Conservation (phyloP, 139 green algal species). For the Pleodorina starrii region DNA sequence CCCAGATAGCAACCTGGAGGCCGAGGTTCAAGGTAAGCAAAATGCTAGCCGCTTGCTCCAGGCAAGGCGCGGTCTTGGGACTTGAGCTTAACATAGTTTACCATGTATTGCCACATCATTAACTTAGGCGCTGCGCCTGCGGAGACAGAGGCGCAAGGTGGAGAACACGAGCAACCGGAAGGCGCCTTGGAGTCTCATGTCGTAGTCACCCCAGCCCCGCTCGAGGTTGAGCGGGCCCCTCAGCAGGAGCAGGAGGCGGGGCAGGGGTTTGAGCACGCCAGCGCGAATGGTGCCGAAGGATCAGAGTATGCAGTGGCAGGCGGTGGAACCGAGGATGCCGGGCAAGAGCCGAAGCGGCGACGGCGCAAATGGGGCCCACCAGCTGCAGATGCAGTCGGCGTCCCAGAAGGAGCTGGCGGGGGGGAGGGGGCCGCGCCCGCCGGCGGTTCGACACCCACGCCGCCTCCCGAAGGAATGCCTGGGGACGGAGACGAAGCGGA, state of each 20-base stretch:
- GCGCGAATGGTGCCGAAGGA: neutral
- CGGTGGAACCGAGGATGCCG: neutral
- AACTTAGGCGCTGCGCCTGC: no score
- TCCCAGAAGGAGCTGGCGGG: neutral
- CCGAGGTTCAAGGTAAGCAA: neutral
- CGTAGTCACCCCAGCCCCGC: neutral
- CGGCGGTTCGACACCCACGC: neutral
- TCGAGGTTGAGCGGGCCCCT: neutral
- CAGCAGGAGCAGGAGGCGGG: neutral
- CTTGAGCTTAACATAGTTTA: no score
- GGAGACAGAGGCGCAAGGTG: neutral
- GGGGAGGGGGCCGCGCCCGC: neutral
- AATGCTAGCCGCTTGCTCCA: no score
- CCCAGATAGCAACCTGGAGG: neutral
- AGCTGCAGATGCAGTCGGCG: neutral
- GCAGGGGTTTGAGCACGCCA: neutral
- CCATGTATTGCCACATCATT: no score
- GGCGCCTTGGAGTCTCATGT: no score
- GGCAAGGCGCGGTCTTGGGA: no score
- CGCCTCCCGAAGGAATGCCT: neutral
- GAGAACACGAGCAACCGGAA: neutral
- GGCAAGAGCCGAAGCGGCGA: slow-evolving; percentile 11
- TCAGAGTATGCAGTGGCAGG: neutral
- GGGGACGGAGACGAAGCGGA: slow-evolving; percentile 24
- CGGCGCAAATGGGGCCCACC: slow-evolving; percentile 29